Conservation (phyloP, 352 stramenopile genomes). For the Phytophthora macrochlamydospora region DNA sequence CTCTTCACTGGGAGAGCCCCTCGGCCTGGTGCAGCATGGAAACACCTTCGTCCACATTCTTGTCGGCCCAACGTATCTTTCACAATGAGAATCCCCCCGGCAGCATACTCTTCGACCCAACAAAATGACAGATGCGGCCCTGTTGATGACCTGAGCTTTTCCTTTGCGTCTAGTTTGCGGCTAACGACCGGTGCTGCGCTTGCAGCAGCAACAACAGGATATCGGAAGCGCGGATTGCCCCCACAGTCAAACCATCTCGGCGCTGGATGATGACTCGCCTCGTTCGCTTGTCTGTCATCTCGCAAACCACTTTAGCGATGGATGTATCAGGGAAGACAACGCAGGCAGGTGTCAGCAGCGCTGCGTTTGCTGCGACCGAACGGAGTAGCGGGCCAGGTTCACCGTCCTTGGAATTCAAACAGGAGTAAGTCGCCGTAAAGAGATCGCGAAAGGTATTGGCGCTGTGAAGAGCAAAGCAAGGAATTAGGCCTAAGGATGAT, state of each 20-base stretch:
- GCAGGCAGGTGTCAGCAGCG: conserved; percentile 12
- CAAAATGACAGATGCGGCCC: background rate
- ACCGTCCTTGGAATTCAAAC: conserved; percentile 14
- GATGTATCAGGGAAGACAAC: conserved; percentile 41
- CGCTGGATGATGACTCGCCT: conserved; percentile 42
- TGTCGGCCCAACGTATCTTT: background rate
- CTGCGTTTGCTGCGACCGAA: conserved; percentile 23
- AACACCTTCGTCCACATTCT: background rate
- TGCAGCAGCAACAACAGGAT: conserved; percentile 57
- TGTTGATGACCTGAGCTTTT: background rate
- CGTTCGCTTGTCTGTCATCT: conserved; percentile 44
- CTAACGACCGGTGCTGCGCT: conserved; percentile 45
- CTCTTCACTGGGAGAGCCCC: background rate
- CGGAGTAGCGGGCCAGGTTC: conserved; percentile 35
- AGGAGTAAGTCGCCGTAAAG: conserved; percentile 28
- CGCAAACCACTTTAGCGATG: conserved; percentile 45
- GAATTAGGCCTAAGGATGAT: background rate
- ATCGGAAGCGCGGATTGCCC: conserved; percentile 54
- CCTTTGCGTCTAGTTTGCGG: background rate
- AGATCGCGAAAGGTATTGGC: conserved; percentile 32
- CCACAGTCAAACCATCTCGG: conserved; percentile 25
- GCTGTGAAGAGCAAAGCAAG: conserved; percentile 7
- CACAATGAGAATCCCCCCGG: background rate
- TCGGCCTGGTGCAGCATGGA: background rate
- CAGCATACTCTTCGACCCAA: background rate